Conservation (phyloP, 208 protist genomes). For the Strigomonas culicis region DNA sequence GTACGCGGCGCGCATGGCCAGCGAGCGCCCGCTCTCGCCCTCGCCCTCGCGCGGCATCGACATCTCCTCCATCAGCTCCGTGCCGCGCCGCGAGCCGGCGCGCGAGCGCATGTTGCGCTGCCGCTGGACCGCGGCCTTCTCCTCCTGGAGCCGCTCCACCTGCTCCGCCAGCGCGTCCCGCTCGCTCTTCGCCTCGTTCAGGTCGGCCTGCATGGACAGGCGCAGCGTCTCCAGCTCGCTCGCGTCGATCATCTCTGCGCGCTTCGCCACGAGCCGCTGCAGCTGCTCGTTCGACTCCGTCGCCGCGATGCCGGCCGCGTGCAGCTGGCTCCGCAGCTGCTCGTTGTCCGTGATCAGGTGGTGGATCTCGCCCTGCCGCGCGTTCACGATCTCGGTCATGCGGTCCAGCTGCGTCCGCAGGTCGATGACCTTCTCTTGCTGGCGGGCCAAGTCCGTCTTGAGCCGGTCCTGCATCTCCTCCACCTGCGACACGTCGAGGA, state of each 20-base stretch:
- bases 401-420: conserved; percentile 75
- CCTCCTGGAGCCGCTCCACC: conserved; percentile 26
- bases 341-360: conserved; percentile 33
- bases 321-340: conserved; percentile 35
- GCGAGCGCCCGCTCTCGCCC: conserved; percentile 9
- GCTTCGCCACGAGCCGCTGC: conserved; percentile 30
- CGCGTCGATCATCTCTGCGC: conserved; percentile 51
- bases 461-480: conserved; percentile 71
- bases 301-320: conserved; percentile 32
- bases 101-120: conserved; percentile 2
- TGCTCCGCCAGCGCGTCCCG: conserved; percentile 44
- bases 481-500: conserved; percentile 78
- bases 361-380: conserved; percentile 56
- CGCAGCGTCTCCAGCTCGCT: conserved; percentile 70
- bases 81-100: neutral
- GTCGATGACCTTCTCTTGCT: conserved; percentile 61
- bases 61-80: conserved; percentile 5
- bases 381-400: conserved; percentile 41
- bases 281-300: conserved; percentile 40
- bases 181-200: conserved; percentile 61
- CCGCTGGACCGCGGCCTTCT: conserved; percentile 9
- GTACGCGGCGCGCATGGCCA: conserved; percentile 36
- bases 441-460: conserved; percentile 52
- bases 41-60: conserved; percentile 4
- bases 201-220: conserved; percentile 68